Percentiles rank a stretch among this genome's conserved stretches.
These are phyloP conservation scores for Puya raimondii DNA, from an alignment of 176 grass and related monocot genomes.

Conservation along the genomic window DNA sequence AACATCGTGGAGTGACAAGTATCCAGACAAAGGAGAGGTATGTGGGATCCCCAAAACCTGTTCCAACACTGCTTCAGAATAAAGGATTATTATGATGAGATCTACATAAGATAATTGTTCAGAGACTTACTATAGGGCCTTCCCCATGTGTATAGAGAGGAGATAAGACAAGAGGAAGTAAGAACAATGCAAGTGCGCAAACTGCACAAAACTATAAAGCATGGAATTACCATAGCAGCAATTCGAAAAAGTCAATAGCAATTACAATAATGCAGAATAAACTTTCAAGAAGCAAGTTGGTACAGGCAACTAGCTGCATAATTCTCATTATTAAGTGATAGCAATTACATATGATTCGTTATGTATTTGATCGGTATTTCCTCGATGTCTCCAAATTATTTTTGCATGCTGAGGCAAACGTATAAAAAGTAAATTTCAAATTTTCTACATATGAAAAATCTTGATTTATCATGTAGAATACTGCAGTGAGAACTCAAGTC, in stretches of 20 bases:
- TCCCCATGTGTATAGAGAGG: slow-evolving; percentile 59
- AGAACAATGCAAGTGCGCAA: slow-evolving; percentile 45
- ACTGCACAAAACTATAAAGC: slow-evolving; percentile 69
- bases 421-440: not conserved
- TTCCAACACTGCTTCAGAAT: slow-evolving; percentile 25
- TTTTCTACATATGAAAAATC: too few relatives aligned
- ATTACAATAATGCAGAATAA: not conserved
- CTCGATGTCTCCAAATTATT: too few relatives aligned
- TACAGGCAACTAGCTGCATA: too few relatives aligned
- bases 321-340: too few relatives aligned
- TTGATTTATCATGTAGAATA: too few relatives aligned
- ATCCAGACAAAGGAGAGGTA: slow-evolving; percentile 52
- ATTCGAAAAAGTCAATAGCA: slow-evolving; percentile 13
- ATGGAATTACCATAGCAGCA: slow-evolving; percentile 26
- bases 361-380: too few relatives aligned
- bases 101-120: slow-evolving; percentile 18
- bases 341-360: too few relatives aligned
- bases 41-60: slow-evolving; percentile 58
- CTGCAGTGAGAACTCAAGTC: not conserved
- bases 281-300: not conserved
- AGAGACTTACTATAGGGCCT: slow-evolving; percentile 68
- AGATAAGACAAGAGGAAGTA: slow-evolving; percentile 56
- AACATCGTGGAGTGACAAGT: slow-evolving; percentile 64
- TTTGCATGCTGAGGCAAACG: not conserved
- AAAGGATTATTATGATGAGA: slow-evolving; percentile 1